Evolutionary conservation across 345 rosid species (phyloP).

Genomic region (Rhodamnia rubescens): DNA sequence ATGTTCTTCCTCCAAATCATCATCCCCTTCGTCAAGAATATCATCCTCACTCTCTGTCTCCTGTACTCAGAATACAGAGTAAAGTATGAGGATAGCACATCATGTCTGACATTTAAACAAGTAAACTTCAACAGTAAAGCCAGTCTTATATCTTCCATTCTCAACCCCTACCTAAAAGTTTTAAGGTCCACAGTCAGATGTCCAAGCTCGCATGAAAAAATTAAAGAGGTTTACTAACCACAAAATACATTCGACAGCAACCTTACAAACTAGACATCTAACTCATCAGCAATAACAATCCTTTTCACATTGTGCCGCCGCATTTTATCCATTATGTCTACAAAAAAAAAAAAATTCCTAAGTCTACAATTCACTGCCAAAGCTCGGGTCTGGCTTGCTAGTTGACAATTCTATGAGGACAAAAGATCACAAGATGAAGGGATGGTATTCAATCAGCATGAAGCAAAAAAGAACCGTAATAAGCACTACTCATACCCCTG

Average conservation of each 20-base stretch:
- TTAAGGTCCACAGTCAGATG: neutral
- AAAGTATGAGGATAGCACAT: neutral
- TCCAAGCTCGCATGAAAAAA: neutral
- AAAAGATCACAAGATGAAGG: neutral
- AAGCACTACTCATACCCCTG: neutral
- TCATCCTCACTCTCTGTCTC: constrained; percentile 89
- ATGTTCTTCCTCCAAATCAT: constrained; percentile 64
- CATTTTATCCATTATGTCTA: neutral
- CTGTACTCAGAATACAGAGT: constrained; percentile 18
- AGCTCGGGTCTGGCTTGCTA: neutral
- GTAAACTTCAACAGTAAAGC: neutral
- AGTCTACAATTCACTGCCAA: neutral
- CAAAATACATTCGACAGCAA: neutral
- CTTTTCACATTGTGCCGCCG: neutral
- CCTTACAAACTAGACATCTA: neutral
- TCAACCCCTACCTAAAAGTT: neutral
- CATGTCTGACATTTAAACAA: neutral
- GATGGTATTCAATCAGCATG: neutral
- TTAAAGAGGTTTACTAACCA: neutral
- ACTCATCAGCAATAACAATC: neutral
- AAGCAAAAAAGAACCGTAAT: neutral
- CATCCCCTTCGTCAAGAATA: constrained; percentile 66
- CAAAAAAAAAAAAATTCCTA: neutral
- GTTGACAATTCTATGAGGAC: neutral
- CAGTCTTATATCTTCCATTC: neutral